These are phyloP conservation scores for Cyberlindnera samutprakarnensis DNA, from an alignment of 805 yeast genomes.

Conservation along the genomic window DNA sequence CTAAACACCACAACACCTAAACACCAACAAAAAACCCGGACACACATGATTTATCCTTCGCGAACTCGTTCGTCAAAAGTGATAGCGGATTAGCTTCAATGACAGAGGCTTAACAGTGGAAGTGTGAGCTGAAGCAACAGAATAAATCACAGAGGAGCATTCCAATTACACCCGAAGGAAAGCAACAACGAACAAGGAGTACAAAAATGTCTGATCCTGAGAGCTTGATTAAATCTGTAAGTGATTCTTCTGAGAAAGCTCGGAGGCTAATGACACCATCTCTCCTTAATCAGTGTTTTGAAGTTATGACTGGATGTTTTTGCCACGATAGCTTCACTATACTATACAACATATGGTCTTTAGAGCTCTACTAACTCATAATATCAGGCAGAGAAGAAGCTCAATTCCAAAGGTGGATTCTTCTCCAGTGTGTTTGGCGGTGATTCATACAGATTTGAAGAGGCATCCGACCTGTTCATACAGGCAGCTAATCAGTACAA, in stretches of 20 bases:
- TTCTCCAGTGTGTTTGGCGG: slow-evolving; percentile 58
- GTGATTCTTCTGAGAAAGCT: slow-evolving; percentile 4
- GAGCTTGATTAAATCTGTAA: slow-evolving; percentile 31
- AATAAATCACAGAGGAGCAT: too few relatives aligned
- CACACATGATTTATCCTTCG: too few relatives aligned
- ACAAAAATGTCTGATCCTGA: slow-evolving; percentile 11
- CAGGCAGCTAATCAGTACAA: slow-evolving; percentile 93
- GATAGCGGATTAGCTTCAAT: too few relatives aligned
- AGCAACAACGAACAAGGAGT: neutral
- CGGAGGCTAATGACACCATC: neutral
- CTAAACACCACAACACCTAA: too few relatives aligned
- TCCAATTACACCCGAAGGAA: neutral
- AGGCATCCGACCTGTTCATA: slow-evolving; percentile 82
- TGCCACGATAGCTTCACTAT: too few relatives aligned
- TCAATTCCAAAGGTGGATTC: slow-evolving; percentile 63
- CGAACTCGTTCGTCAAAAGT: too few relatives aligned
- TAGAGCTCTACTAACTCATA: too few relatives aligned
- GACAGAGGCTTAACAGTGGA: too few relatives aligned
- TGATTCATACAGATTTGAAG: slow-evolving; percentile 63
- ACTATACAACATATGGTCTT: too few relatives aligned
- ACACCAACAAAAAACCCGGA: too few relatives aligned
- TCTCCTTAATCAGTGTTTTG: neutral
- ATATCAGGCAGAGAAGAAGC: slow-evolving; percentile 69
- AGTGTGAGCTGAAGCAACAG: too few relatives aligned
- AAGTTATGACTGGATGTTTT: too few relatives aligned